Evolutionary conservation across 805 yeast species (phyloP).

Genomic region (Cyberlindnera misumaiensis): DNA sequence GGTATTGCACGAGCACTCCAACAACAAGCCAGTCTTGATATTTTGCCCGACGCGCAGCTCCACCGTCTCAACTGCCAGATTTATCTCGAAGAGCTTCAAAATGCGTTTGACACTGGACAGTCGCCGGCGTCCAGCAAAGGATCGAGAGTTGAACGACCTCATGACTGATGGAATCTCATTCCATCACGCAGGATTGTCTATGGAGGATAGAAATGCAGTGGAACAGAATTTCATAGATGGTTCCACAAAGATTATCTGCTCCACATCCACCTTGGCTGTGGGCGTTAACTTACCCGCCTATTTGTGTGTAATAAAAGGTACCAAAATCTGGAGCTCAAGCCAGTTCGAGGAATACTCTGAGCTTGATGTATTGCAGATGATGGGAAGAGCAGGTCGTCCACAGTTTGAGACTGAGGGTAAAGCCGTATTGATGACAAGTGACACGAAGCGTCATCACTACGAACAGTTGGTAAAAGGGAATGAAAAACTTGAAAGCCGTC

Average conservation of each 20-base stretch:
- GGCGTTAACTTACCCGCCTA: conserved; percentile 60
- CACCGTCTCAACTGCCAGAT: conserved; percentile 40
- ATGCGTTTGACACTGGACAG: not conserved
- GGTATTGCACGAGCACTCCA: conserved; percentile 32
- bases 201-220: conserved; percentile 37
- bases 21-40: conserved; percentile 38
- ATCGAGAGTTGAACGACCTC: conserved; percentile 24
- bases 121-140: conserved; percentile 10
- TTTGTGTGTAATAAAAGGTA: conserved; percentile 54
- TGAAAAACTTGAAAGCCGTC: conserved; percentile 40
- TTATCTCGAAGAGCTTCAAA: conserved; percentile 21
- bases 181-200: conserved; percentile 54
- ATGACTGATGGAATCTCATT: conserved; percentile 37
- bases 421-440: conserved; percentile 42
- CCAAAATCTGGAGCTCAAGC: conserved; percentile 49
- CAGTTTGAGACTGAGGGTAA: conserved; percentile 44
- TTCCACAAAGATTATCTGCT: conserved; percentile 37
- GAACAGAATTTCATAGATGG: conserved; percentile 41
- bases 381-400: conserved; percentile 62
- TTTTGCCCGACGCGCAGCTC: conserved; percentile 51
- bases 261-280: conserved; percentile 54
- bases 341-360: conserved; percentile 47
- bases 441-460: conserved; percentile 29
- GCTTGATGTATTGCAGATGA: conserved; percentile 53
- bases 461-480: conserved; percentile 35